These are phyloP conservation scores for Candida ovalis DNA, from an alignment of 805 yeast genomes.

Conservation along the genomic window DNA sequence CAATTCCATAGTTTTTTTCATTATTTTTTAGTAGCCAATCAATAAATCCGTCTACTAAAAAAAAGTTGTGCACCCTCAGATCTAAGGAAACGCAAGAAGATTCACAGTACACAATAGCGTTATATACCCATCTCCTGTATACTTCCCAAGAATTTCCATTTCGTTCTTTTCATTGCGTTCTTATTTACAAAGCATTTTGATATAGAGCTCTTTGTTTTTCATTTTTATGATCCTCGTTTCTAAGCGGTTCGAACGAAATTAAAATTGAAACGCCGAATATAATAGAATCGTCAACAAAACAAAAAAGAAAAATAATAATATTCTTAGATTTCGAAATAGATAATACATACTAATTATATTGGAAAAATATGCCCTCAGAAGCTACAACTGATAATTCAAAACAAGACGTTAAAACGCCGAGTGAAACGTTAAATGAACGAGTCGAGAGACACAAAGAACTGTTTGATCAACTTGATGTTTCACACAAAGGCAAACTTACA, in stretches of 20 bases:
- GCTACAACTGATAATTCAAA: not conserved
- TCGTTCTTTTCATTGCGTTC: too few species aligned
- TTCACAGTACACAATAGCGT: not conserved
- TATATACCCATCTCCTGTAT: not conserved
- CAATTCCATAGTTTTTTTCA: not conserved
- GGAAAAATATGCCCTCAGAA: not conserved
- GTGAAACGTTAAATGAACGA: slow-evolving; percentile 20
- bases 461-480: slow-evolving; percentile 42
- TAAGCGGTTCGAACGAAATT: too few species aligned
- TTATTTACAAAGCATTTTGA: too few species aligned
- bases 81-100: not conserved
- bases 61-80: not conserved
- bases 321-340: too few species aligned
- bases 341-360: too few species aligned
- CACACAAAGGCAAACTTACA: slow-evolving; percentile 46
- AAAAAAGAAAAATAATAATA: not conserved
- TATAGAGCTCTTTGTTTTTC: too few species aligned
- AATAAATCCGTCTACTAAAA: not conserved
- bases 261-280: too few species aligned
- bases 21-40: not conserved
- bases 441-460: slow-evolving; percentile 35
- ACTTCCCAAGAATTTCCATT: not conserved
- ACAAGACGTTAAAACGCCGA: not conserved
- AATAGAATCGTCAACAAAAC: not conserved
- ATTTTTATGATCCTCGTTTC: too few species aligned